phyloP scores from a whole-genome alignment of 352 stramenopile genomes.

The Pythium volutum region DNA sequence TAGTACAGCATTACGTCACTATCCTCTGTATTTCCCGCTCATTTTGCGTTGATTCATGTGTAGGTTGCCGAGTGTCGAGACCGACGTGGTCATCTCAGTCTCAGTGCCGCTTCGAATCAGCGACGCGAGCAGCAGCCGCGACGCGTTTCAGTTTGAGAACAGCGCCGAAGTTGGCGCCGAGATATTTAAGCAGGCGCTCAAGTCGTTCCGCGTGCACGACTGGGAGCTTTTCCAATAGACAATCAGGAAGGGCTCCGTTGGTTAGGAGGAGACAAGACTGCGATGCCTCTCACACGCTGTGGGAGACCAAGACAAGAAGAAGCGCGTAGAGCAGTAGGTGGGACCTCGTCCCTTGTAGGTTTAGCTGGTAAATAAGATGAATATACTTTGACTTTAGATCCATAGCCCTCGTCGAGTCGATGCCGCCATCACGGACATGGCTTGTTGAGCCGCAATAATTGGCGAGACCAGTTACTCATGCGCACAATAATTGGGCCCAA shows the following conservation, averaged over 20 bases:
- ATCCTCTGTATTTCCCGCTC: no score
- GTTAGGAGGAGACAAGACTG: no score
- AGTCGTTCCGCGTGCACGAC: conserved; percentile 64
- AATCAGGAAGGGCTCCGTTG: background rate
- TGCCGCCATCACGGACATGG: no score
- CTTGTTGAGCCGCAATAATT: background rate
- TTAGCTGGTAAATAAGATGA: no score
- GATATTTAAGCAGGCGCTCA: conserved; percentile 74
- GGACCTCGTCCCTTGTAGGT: no score
- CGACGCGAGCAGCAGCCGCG: conserved; percentile 58
- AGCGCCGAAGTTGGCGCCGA: conserved; percentile 60
- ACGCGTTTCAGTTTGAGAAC: conserved; percentile 61
- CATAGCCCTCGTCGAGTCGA: no score
- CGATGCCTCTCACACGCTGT: no score
- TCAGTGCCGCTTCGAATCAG: conserved; percentile 77
- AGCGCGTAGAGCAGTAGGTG: no score
- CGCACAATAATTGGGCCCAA: background rate
- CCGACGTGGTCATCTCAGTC: conserved; percentile 79
- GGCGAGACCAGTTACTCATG: background rate
- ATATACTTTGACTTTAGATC: no score
- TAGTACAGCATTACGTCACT: no score
- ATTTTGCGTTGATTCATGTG: background rate
- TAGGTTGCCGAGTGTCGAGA: conserved; percentile 65
- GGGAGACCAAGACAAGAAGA: no score
- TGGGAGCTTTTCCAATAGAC: conserved; percentile 47